Evolutionary conservation across 495 filamentous ascomycete genomes (phyloP).

Genomic region (Venustampulla echinocandica): DNA sequence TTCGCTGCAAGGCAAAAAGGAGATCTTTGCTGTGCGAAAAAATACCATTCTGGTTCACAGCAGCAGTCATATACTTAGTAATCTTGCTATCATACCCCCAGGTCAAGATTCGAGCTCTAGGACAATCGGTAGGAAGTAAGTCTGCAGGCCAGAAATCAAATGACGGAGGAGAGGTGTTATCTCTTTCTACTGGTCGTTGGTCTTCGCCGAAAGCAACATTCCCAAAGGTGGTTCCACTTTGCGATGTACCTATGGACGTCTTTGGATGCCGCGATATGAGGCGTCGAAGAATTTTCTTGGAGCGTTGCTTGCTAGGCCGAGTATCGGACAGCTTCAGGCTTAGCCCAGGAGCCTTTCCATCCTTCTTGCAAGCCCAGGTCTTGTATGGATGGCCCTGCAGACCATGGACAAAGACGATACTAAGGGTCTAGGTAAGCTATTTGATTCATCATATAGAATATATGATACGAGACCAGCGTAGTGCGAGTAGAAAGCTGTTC

Average conservation of each 20-base stretch:
- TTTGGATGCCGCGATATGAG: neutral
- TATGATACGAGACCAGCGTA: too few species aligned
- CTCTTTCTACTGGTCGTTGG: neutral
- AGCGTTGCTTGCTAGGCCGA: neutral
- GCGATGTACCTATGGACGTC: neutral
- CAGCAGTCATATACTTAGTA: constrained; percentile 14
- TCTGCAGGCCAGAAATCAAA: constrained; percentile 30
- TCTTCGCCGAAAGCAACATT: too few species aligned
- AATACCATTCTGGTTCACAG: neutral
- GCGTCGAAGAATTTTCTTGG: neutral
- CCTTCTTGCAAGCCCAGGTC: constrained; percentile 15
- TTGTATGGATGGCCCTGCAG: constrained; percentile 18
- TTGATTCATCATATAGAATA: too few species aligned
- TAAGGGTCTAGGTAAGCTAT: constrained; percentile 3
- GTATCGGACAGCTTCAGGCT: neutral
- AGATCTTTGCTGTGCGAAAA: constrained; percentile 27
- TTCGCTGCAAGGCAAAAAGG: constrained; percentile 11
- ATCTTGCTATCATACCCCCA: constrained; percentile 33
- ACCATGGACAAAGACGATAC: constrained; percentile 24
- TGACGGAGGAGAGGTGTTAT: too few species aligned
- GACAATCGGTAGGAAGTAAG: constrained; percentile 23
- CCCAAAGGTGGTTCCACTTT: neutral
- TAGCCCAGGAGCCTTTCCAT: neutral
- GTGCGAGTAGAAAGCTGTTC: too few species aligned
- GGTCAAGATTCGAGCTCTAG: constrained; percentile 25